These are phyloP conservation scores for Amphirosellinia nigrospora DNA, from an alignment of 495 filamentous ascomycete species.

Conservation along the genomic window DNA sequence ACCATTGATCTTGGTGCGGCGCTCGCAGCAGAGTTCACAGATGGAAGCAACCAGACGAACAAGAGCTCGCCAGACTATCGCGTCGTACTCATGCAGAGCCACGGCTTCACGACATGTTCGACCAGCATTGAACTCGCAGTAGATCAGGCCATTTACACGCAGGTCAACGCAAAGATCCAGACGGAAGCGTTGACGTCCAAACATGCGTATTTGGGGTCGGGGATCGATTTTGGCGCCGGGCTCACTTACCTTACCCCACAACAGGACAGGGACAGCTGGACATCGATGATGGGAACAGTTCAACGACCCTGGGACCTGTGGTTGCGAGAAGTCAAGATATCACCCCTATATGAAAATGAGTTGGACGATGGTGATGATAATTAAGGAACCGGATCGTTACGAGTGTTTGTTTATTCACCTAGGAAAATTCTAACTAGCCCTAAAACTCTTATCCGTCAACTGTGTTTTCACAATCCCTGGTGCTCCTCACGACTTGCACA, in stretches of 20 bases:
- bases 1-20: conserved; percentile 39
- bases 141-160: conserved; percentile 53
- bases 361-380: conserved; percentile 6
- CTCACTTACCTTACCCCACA: neutral
- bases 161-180: conserved; percentile 52
- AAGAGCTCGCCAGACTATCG: conserved; percentile 34
- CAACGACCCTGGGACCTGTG: conserved; percentile 51
- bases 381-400: too few relatives aligned
- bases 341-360: conserved; percentile 39
- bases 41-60: conserved; percentile 27
- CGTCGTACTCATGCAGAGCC: conserved; percentile 55
- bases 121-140: conserved; percentile 48
- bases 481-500: neutral
- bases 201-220: neutral
- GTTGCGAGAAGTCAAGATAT: conserved; percentile 47
- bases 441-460: too few relatives aligned
- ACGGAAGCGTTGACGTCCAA: conserved; percentile 34
- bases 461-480: too few relatives aligned
- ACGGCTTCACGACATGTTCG: conserved; percentile 54
- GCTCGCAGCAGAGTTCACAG: conserved; percentile 33
- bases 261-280: conserved; percentile 18
- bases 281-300: conserved; percentile 35
- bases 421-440: neutral
- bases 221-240: too few relatives aligned
- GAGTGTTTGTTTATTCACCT: neutral